Percentiles rank a stretch among this genome's conserved stretches.
phyloP scores from a whole-genome alignment of 208 protist species.

The Wallacemonas sp. region DNA sequence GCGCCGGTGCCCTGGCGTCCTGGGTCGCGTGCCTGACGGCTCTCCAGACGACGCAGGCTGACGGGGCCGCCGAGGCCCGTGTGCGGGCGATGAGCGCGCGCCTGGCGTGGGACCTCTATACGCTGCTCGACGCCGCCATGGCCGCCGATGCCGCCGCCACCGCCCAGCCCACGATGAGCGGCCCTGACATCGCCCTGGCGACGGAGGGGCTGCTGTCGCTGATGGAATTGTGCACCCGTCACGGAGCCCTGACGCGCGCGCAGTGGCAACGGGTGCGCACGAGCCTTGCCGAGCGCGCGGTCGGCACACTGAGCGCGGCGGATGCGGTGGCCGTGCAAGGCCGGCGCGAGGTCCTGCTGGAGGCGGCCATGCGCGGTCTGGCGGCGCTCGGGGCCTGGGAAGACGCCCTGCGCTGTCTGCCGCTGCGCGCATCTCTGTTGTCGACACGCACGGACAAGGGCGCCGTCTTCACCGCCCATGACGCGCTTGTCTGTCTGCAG shows the following conservation, averaged over 20 bases:
- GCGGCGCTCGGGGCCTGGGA: conserved; percentile 6
- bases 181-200: no score
- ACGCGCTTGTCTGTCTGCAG: conserved; percentile 3
- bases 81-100: not conserved
- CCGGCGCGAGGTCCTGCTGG: not conserved
- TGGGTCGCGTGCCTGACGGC: conserved; percentile 16
- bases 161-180: no score
- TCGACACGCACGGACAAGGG: not conserved
- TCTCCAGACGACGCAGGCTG: not conserved
- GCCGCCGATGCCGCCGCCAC: no score
- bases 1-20: conserved; percentile 13
- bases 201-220: not conserved
- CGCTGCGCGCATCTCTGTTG: not conserved
- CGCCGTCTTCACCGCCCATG: not conserved
- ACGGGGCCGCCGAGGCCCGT: not conserved
- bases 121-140: no score
- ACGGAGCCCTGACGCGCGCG: not conserved
- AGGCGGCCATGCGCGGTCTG: conserved; percentile 1
- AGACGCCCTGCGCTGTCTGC: not conserved
- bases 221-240: conserved; percentile 3
- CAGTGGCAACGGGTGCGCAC: conserved; percentile 9
- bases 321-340: not conserved
- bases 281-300: not conserved
- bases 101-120: conserved; percentile 6
- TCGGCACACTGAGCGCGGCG: no score